Evolutionary conservation across 2,329 filamentous ascomycete genomes (phyloP).

Genomic region (Fonsecaea pugnacius): DNA sequence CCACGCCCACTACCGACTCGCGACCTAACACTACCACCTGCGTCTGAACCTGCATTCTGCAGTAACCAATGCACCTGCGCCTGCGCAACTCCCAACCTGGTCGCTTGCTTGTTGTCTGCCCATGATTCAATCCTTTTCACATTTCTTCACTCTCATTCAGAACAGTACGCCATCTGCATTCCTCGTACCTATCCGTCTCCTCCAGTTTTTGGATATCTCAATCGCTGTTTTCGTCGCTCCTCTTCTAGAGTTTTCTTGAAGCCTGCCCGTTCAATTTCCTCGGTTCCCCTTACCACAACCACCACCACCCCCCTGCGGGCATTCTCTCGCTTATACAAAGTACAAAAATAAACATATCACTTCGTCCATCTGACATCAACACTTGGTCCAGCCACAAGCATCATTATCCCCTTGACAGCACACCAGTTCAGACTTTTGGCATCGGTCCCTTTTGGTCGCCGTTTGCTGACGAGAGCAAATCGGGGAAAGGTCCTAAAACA

Average conservation of each 20-base stretch:
- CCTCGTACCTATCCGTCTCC: not conserved
- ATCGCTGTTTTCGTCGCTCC: not conserved
- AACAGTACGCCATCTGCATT: not conserved
- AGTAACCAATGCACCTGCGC: not conserved
- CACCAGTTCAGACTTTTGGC: slow-evolving; percentile 1
- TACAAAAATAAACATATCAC: slow-evolving; percentile 4
- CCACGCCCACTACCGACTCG: not conserved
- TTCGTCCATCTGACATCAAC: slow-evolving; percentile 22
- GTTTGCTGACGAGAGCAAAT: slow-evolving; percentile 3
- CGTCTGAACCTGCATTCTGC: slow-evolving; percentile 2
- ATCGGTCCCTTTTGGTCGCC: not conserved
- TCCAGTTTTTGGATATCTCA: not conserved
- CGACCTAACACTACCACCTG: not conserved
- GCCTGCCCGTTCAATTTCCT: not conserved
- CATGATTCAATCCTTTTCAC: slow-evolving; percentile 4
- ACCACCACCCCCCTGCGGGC: not conserved
- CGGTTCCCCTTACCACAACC: not conserved
- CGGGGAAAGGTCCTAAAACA: not conserved
- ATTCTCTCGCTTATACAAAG: slow-evolving; percentile 18
- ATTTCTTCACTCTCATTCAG: slow-evolving; percentile 4
- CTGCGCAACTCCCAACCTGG: not conserved
- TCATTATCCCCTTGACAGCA: slow-evolving; percentile 2
- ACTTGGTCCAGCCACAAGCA: slow-evolving; percentile 20
- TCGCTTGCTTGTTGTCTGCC: not conserved
- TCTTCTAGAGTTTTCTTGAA: not conserved